Conservation (phyloP, 2,329 filamentous ascomycete species). For the Colletotrichum tofieldiae region DNA sequence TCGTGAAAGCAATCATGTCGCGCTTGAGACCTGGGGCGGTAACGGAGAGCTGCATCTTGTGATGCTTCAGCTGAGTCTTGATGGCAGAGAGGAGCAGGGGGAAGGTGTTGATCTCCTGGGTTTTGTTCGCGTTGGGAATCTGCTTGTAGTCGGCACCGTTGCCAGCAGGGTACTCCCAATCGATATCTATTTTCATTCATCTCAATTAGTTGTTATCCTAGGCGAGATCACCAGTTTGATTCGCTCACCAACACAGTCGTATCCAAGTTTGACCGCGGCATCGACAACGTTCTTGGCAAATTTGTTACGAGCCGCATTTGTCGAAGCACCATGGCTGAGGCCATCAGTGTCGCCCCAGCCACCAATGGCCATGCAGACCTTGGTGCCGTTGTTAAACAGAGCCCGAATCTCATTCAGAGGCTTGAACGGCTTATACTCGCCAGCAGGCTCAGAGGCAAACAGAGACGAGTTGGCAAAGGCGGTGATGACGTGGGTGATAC, state of each 20-base stretch:
- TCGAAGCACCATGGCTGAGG: slow-evolving; percentile 66
- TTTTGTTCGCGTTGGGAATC: slow-evolving; percentile 71
- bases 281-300: slow-evolving; percentile 73
- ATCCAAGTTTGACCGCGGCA: slow-evolving; percentile 68
- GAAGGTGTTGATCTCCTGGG: slow-evolving; percentile 73
- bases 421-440: slow-evolving; percentile 68
- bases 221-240: not conserved
- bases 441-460: slow-evolving; percentile 59
- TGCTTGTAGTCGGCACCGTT: slow-evolving; percentile 80
- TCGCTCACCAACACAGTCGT: slow-evolving; percentile 71
- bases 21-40: slow-evolving; percentile 74
- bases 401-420: slow-evolving; percentile 65
- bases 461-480: slow-evolving; percentile 66
- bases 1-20: slow-evolving; percentile 80
- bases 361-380: slow-evolving; percentile 76
- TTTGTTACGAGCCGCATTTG: slow-evolving; percentile 60
- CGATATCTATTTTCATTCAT: slow-evolving; percentile 65
- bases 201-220: not conserved
- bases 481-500: slow-evolving; percentile 70
- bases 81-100: slow-evolving; percentile 73
- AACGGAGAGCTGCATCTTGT: slow-evolving; percentile 71
- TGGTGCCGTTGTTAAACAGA: slow-evolving; percentile 67
- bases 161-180: slow-evolving; percentile 76
- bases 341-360: slow-evolving; percentile 76
- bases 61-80: slow-evolving; percentile 71